Percentiles rank a stretch among this genome's conserved stretches.
These are phyloP conservation scores for Fusarium floridanum DNA, from an alignment of 2,329 filamentous ascomycete species.

Conservation along the genomic window DNA sequence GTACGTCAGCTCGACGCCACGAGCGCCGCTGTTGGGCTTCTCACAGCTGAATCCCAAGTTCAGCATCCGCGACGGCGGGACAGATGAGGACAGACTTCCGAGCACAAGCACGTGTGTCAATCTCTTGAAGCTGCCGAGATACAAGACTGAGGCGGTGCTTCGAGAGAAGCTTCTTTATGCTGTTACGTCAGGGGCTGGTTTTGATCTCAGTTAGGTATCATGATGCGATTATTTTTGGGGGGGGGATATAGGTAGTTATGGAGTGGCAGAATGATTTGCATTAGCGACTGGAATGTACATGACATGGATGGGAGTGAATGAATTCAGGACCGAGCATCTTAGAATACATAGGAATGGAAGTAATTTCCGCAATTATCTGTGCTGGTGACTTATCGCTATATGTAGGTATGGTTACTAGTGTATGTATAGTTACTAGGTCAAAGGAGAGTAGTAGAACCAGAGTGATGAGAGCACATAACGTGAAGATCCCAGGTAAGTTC, in stretches of 20 bases:
- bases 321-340: background rate
- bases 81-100: constrained; percentile 77
- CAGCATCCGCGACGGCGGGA: constrained; percentile 83
- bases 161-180: constrained; percentile 90
- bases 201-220: constrained; percentile 78
- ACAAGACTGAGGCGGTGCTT: constrained; percentile 74
- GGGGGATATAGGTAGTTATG: background rate
- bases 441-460: background rate
- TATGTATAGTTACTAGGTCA: background rate
- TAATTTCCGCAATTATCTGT: background rate
- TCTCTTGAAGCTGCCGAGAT: constrained; percentile 89
- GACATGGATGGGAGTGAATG: constrained; percentile 3
- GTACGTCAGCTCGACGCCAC: constrained; percentile 93
- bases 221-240: background rate
- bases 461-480: background rate
- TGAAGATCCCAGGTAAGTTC: background rate
- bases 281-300: constrained; percentile 28
- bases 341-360: background rate
- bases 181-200: constrained; percentile 89
- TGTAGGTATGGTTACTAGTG: too few species aligned
- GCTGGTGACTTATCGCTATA: background rate
- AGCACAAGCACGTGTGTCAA: constrained; percentile 98
- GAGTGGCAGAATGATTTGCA: constrained; percentile 23
- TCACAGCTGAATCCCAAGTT: constrained; percentile 86
- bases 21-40: constrained; percentile 91